phyloP scores from a whole-genome alignment of 2,329 filamentous ascomycete genomes.

The Aspergillus fijiensis region DNA sequence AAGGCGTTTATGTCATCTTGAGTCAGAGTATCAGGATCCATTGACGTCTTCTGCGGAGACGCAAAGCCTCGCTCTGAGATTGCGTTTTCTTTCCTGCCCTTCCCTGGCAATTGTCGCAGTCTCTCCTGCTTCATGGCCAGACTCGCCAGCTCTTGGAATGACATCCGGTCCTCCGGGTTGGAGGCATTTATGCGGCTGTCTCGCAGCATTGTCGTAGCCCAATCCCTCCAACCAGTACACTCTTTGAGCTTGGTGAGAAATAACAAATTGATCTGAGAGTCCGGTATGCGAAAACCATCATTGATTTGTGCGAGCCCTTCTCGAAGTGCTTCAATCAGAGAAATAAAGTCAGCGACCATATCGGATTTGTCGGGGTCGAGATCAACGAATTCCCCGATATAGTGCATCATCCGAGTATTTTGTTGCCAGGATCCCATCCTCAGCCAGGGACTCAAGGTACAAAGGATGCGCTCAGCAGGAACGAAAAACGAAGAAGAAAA shows the following conservation, averaged over 20 bases:
- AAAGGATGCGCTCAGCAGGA: not conserved
- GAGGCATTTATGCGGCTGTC: constrained; percentile 23
- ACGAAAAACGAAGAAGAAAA: not conserved
- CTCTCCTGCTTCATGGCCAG: constrained; percentile 25
- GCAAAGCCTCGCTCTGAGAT: constrained; percentile 1
- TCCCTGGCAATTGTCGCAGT: constrained; percentile 4
- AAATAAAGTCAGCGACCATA: constrained; percentile 27
- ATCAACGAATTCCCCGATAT: constrained; percentile 30
- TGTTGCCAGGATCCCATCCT: constrained; percentile 27
- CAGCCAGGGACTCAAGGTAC: not conserved
- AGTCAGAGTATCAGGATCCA: constrained; percentile 14
- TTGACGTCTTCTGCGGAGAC: not conserved
- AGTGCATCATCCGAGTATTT: constrained; percentile 29
- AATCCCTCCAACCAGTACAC: constrained; percentile 26
- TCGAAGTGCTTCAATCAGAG: constrained; percentile 29
- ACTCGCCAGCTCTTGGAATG: constrained; percentile 25
- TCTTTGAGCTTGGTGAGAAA: constrained; percentile 28
- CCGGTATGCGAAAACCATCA: constrained; percentile 25
- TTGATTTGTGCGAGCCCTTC: constrained; percentile 29
- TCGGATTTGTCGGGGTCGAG: constrained; percentile 27
- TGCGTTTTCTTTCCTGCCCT: not conserved
- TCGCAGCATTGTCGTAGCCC: constrained; percentile 27
- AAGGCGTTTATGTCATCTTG: constrained; percentile 31
- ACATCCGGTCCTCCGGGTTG: constrained; percentile 19
- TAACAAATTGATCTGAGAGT: constrained; percentile 26